Evolutionary conservation across 371 early-diverging fungal genomes (phyloP).

Genomic region (Gilbertella persicaria): DNA sequence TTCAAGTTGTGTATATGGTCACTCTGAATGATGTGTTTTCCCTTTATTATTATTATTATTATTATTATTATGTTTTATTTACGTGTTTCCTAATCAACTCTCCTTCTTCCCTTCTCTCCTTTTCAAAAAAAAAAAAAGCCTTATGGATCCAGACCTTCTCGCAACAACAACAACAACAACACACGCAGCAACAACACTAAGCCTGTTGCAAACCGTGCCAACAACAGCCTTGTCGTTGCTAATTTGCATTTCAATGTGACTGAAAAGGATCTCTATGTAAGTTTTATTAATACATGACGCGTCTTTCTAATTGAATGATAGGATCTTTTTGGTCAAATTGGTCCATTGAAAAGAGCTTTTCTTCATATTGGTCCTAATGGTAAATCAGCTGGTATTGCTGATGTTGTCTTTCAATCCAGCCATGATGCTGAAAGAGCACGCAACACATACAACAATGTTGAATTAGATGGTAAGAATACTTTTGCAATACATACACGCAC

Average conservation of each 20-base stretch:
- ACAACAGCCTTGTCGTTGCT: slow-evolving; percentile 49
- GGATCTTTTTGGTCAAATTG: slow-evolving; percentile 60
- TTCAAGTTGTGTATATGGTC: no score
- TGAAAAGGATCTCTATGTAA: slow-evolving; percentile 69
- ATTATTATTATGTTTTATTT: slow-evolving; percentile 12
- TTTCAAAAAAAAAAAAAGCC: slow-evolving; percentile 21
- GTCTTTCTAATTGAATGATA: slow-evolving; percentile 20
- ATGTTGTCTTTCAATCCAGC: slow-evolving; percentile 52
- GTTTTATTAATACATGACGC: no score
- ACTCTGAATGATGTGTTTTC: slow-evolving; percentile 2
- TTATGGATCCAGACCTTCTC: slow-evolving; percentile 28
- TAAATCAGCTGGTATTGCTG: slow-evolving; percentile 66
- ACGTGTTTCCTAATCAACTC: slow-evolving; percentile 24
- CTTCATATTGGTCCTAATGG: slow-evolving; percentile 59
- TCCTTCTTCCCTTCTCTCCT: slow-evolving; percentile 19
- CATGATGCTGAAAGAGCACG: slow-evolving; percentile 57
- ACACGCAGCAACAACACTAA: slow-evolving; percentile 4
- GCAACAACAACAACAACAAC: slow-evolving; percentile 14
- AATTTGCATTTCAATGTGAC: slow-evolving; percentile 69
- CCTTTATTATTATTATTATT: slow-evolving; percentile 11
- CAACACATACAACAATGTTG: slow-evolving; percentile 58
- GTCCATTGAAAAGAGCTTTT: slow-evolving; percentile 49
- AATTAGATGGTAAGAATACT: slow-evolving; percentile 58
- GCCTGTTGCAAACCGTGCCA: slow-evolving; percentile 6
- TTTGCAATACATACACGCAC: background rate